Conservation (phyloP, 2,329 filamentous ascomycete species). For the Pseudocercospora eumusae region DNA sequence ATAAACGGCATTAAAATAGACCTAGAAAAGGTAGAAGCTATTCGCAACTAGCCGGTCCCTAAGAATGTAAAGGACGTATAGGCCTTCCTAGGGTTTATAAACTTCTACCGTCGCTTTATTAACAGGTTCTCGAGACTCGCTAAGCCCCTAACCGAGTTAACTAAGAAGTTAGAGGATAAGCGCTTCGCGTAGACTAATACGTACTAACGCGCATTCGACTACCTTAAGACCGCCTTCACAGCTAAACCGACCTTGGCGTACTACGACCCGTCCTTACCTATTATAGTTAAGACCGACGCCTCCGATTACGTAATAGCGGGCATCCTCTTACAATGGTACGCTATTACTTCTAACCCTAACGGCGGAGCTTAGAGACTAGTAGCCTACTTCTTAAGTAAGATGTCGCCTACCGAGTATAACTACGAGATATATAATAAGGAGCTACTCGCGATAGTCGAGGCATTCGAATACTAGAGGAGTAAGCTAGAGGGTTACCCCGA, state of each 20-base stretch:
- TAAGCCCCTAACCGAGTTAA: not conserved
- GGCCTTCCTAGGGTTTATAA: not conserved
- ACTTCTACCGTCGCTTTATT: not conserved
- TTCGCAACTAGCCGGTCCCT: not conserved
- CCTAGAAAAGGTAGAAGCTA: not conserved
- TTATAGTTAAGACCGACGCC: not conserved
- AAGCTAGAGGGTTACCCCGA: not conserved
- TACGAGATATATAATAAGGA: not conserved
- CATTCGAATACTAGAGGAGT: not conserved
- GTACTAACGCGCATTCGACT: not conserved
- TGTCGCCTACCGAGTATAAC: not conserved
- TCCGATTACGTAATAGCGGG: not conserved
- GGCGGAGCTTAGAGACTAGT: not conserved
- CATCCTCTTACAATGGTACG: not conserved
- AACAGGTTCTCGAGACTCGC: not conserved
- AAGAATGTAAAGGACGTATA: slow-evolving; percentile 2
- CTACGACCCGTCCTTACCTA: not conserved
- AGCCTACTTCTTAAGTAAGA: not conserved
- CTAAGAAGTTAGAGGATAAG: not conserved
- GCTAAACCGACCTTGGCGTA: not conserved
- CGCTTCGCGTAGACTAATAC: no score
- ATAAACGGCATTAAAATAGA: not conserved
- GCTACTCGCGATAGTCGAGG: not conserved
- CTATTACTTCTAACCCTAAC: no score
- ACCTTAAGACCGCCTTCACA: not conserved